Conservation (phyloP, 169 alveolate species). For the Plasmodium knowlesi region DNA sequence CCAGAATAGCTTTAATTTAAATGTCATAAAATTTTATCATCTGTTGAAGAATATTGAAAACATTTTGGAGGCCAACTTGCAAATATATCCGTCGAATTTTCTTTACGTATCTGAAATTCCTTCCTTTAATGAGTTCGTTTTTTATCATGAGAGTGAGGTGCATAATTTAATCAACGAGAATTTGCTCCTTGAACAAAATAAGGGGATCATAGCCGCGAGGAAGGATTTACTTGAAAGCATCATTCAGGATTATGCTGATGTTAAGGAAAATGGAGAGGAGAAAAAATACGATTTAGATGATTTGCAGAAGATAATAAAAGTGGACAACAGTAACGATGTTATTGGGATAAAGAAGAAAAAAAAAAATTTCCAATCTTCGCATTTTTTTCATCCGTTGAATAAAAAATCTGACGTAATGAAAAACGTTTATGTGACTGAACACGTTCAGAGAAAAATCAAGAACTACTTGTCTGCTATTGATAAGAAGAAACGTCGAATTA, state of each 20-base stretch:
- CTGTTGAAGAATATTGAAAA: conserved; percentile 30
- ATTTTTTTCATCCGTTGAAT: conserved; percentile 66
- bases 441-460: conserved; percentile 35
- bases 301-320: conserved; percentile 15
- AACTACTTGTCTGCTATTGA: conserved; percentile 27
- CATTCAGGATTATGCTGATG: conserved; percentile 7
- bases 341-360: conserved; percentile 51
- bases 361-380: background rate
- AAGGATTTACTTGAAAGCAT: conserved; percentile 5
- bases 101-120: conserved; percentile 1
- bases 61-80: conserved; percentile 28
- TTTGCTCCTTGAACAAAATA: conserved; percentile 7
- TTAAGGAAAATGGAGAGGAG: background rate
- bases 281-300: conserved; percentile 11
- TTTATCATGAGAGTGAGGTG: conserved; percentile 39
- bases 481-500: conserved; percentile 33
- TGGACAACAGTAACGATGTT: conserved; percentile 55
- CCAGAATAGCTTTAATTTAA: conserved; percentile 60
- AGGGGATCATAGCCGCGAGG: conserved; percentile 12
- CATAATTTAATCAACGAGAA: conserved; percentile 34
- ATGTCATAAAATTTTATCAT: conserved; percentile 62
- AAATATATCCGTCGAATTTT: conserved; percentile 1
- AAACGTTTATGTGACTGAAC: conserved; percentile 65
- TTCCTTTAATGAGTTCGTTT: conserved; percentile 52
- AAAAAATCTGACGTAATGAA: conserved; percentile 71